Percentiles rank a stretch among this genome's conserved stretches.
phyloP scores from a whole-genome alignment of 345 rosid species.

The Limnanthes douglasii region DNA sequence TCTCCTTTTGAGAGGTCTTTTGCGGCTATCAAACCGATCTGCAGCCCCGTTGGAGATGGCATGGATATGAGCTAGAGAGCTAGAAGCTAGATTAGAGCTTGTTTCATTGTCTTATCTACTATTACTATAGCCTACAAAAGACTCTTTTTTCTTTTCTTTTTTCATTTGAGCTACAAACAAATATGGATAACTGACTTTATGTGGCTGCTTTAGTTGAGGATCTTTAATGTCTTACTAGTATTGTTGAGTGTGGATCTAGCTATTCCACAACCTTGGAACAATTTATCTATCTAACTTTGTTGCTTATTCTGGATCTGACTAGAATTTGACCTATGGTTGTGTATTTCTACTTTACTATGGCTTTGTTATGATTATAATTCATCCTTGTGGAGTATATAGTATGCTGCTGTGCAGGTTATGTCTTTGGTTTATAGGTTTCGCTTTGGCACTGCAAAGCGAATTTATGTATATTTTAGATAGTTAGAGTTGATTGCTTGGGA shows the following conservation, averaged over 20 bases:
- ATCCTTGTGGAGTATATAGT: too few relatives aligned
- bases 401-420: too few relatives aligned
- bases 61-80: conserved; percentile 79
- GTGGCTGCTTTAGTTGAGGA: conserved; percentile 29
- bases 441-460: too few relatives aligned
- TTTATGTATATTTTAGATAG: too few relatives aligned
- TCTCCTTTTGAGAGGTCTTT: conserved; percentile 97
- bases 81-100: too few relatives aligned
- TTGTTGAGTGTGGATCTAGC: conserved; percentile 32
- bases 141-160: conserved; percentile 12
- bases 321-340: too few relatives aligned
- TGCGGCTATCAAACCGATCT: conserved; percentile 75
- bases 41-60: conserved; percentile 90
- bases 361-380: too few relatives aligned
- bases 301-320: conserved; percentile 2
- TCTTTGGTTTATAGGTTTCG: too few relatives aligned
- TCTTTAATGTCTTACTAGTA: conserved; percentile 20
- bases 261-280: conserved; percentile 12
- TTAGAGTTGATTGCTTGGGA: too few relatives aligned
- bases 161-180: conserved; percentile 21
- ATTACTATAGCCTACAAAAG: too few relatives aligned
- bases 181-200: conserved; percentile 32
- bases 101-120: conserved; percentile 13
- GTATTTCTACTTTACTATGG: too few relatives aligned
- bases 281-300: conserved; percentile 13